These are phyloP conservation scores for Thalassiosira hispida DNA, from an alignment of 352 stramenopile species.

Conservation along the genomic window DNA sequence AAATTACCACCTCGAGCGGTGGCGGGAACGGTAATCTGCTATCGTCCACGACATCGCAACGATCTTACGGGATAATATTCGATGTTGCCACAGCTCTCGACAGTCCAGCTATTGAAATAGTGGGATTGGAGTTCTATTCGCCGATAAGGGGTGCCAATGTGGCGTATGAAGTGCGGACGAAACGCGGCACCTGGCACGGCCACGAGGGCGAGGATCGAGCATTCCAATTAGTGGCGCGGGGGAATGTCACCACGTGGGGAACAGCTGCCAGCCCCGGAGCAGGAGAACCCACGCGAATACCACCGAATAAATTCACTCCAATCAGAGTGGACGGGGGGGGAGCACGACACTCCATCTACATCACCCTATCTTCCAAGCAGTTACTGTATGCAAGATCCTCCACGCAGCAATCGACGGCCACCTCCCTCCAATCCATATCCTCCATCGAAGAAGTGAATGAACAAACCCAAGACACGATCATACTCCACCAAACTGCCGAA, in stretches of 20 bases:
- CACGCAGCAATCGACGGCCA: background rate
- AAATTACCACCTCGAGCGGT: too few species aligned
- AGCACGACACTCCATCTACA: background rate
- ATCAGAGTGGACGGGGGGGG: background rate
- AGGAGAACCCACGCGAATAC: background rate
- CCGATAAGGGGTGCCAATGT: background rate
- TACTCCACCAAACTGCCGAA: background rate
- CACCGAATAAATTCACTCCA: background rate
- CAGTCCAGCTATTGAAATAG: background rate
- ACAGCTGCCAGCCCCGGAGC: background rate
- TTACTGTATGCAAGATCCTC: conserved; percentile 1
- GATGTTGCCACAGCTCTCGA: background rate
- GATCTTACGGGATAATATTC: conserved; percentile 5
- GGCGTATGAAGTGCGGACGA: conserved; percentile 1
- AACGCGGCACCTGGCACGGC: conserved; percentile 5
- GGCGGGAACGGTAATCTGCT: background rate
- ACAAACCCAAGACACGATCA: background rate
- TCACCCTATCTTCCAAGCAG: conserved; percentile 2
- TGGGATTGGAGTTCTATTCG: conserved; percentile 4
- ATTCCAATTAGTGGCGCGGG: background rate
- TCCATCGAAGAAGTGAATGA: background rate
- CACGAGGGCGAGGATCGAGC: background rate
- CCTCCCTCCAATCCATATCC: background rate
- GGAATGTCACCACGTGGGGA: conserved; percentile 8
- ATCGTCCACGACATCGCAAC: background rate